phyloP scores from a whole-genome alignment of 192 early-diverging fungal species.

The Coemansia sp. region DNA sequence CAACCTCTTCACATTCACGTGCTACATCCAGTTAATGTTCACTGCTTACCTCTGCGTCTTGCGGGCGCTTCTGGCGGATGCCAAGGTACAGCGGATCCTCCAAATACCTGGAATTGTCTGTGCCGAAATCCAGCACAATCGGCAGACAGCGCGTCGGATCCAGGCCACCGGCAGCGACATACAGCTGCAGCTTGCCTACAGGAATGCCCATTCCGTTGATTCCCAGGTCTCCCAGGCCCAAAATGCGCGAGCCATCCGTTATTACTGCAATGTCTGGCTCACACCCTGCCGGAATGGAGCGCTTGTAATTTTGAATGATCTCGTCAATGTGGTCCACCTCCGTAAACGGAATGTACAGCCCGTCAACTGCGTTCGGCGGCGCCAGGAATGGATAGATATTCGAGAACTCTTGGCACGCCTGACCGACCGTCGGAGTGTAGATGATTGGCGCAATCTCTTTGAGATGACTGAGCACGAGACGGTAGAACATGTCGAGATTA shows the following conservation, averaged over 20 bases:
- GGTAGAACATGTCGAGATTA: constrained; percentile 81
- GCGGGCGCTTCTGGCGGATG: constrained; percentile 64
- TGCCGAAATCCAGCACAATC: constrained; percentile 89
- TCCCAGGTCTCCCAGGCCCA: constrained; percentile 93
- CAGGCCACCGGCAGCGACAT: constrained; percentile 82
- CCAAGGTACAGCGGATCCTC: constrained; percentile 91
- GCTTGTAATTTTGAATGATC: constrained; percentile 77
- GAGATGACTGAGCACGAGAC: constrained; percentile 70
- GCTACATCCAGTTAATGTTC: constrained; percentile 2
- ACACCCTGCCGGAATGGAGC: constrained; percentile 59
- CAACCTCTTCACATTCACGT: background rate
- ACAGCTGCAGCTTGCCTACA: constrained; percentile 92
- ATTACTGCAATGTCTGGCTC: constrained; percentile 87
- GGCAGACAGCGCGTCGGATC: constrained; percentile 85
- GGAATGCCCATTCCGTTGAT: constrained; percentile 96
- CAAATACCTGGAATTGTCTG: constrained; percentile 77
- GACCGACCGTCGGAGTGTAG: constrained; percentile 82
- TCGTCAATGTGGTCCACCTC: constrained; percentile 73
- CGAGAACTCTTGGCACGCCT: constrained; percentile 84
- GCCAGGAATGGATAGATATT: constrained; percentile 83
- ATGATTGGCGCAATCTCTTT: constrained; percentile 79
- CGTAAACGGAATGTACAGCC: constrained; percentile 81
- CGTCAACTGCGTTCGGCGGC: constrained; percentile 72
- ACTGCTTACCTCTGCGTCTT: constrained; percentile 55
- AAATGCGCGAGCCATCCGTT: constrained; percentile 90